These are phyloP conservation scores for Fusarium udum DNA, from an alignment of 2,329 filamentous ascomycete genomes.

Conservation along the genomic window DNA sequence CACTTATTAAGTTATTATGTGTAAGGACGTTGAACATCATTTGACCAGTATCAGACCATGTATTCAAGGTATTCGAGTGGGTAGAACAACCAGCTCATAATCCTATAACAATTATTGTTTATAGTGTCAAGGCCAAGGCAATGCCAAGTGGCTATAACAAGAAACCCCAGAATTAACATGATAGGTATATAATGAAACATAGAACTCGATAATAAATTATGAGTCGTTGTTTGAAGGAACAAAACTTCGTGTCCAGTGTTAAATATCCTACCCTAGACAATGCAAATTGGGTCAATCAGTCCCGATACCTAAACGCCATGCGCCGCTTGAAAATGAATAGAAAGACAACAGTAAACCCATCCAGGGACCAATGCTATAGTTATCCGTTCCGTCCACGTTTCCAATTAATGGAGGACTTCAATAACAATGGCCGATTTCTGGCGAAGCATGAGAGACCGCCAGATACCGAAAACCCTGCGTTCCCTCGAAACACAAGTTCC, in stretches of 20 bases:
- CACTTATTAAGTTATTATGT: too few relatives aligned
- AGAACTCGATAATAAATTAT: background rate
- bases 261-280: constrained; percentile 23
- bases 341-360: background rate
- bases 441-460: background rate
- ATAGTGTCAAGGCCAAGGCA: background rate
- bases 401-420: too few relatives aligned
- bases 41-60: too few relatives aligned
- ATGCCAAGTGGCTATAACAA: background rate
- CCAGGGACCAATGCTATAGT: background rate
- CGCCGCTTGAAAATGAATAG: background rate
- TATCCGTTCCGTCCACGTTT: too few relatives aligned
- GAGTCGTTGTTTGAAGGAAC: background rate
- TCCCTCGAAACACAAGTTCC: background rate
- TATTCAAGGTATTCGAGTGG: background rate
- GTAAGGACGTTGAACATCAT: background rate
- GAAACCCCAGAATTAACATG: rapidly evolving
- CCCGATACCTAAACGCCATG: constrained; percentile 15
- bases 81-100: too few relatives aligned
- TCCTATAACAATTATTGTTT: background rate
- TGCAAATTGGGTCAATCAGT: background rate
- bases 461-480: background rate
- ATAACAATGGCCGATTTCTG: background rate
- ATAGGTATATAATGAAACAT: background rate
- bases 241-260: background rate